A percentile compares a stretch with the other conserved stretches of the same genome.
These are phyloP conservation scores for Lasiosphaeria hispida DNA, from an alignment of 495 filamentous ascomycete genomes.

Conservation along the genomic window DNA sequence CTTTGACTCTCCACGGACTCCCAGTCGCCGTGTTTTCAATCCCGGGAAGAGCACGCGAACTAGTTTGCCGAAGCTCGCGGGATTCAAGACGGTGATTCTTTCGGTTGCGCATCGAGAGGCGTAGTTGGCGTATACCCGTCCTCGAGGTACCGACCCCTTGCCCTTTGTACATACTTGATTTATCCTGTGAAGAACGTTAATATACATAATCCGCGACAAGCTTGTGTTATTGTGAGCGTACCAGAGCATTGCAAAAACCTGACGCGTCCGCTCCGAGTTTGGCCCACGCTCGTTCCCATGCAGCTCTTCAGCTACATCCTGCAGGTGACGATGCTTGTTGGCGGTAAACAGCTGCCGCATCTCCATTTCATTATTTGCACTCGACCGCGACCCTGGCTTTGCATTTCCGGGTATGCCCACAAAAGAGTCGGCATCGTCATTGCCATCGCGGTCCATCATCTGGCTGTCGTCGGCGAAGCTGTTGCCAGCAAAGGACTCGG, in stretches of 20 bases:
- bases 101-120: slow-evolving; percentile 87
- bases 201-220: neutral
- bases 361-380: slow-evolving; percentile 85
- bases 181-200: slow-evolving; percentile 58
- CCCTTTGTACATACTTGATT: slow-evolving; percentile 75
- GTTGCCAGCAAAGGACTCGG: slow-evolving; percentile 54
- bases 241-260: slow-evolving; percentile 98
- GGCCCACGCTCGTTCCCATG: slow-evolving; percentile 61
- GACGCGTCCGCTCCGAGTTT: slow-evolving; percentile 89
- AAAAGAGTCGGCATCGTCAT: slow-evolving; percentile 61
- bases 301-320: slow-evolving; percentile 79
- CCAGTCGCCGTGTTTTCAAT: slow-evolving; percentile 85
- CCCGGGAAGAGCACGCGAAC: slow-evolving; percentile 94
- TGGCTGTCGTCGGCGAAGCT: slow-evolving; percentile 69
- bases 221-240: slow-evolving; percentile 41
- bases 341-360: slow-evolving; percentile 77
- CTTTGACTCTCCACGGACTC: slow-evolving; percentile 94
- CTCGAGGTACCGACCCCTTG: slow-evolving; percentile 81
- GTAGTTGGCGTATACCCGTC: slow-evolving; percentile 91
- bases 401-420: slow-evolving; percentile 46
- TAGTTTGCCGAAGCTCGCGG: slow-evolving; percentile 95
- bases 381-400: slow-evolving; percentile 65
- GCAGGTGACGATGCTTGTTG: slow-evolving; percentile 70
- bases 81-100: slow-evolving; percentile 87
- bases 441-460: slow-evolving; percentile 64